These are phyloP conservation scores for Bipolaris gigantea DNA, from an alignment of 2,329 filamentous ascomycete genomes.

Conservation along the genomic window DNA sequence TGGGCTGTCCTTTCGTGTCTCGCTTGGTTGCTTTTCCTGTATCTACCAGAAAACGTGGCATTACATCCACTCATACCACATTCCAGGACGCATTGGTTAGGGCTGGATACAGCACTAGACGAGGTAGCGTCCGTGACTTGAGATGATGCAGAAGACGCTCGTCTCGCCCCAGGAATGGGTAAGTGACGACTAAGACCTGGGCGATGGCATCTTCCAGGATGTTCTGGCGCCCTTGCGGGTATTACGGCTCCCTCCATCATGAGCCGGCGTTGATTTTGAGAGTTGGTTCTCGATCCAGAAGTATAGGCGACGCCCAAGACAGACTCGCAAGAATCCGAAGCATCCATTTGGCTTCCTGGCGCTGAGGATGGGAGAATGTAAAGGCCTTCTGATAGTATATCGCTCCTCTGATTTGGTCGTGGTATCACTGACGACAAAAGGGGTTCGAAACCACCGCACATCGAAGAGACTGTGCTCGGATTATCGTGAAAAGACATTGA, in stretches of 20 bases:
- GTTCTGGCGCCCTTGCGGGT: background rate
- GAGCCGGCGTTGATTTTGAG: background rate
- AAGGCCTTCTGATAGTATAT: background rate
- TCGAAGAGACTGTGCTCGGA: background rate
- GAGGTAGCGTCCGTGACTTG: background rate
- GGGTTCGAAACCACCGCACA: background rate
- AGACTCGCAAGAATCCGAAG: background rate
- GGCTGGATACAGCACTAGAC: background rate
- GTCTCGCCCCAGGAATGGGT: background rate
- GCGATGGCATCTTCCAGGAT: background rate
- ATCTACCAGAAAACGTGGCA: background rate
- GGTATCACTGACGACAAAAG: background rate
- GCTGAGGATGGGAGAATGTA: background rate
- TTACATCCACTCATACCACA: background rate
- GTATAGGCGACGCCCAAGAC: too few relatives aligned
- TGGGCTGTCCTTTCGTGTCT: background rate
- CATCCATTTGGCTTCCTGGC: background rate
- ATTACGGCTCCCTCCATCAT: background rate
- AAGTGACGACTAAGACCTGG: background rate
- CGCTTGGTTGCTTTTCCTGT: background rate
- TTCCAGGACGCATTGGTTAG: background rate
- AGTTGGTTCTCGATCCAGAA: background rate
- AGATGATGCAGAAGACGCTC: background rate
- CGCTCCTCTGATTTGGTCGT: background rate
- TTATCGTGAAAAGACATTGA: background rate